phyloP scores from a whole-genome alignment of 192 early-diverging fungal species.

The Chytriomyces hyalinus region DNA sequence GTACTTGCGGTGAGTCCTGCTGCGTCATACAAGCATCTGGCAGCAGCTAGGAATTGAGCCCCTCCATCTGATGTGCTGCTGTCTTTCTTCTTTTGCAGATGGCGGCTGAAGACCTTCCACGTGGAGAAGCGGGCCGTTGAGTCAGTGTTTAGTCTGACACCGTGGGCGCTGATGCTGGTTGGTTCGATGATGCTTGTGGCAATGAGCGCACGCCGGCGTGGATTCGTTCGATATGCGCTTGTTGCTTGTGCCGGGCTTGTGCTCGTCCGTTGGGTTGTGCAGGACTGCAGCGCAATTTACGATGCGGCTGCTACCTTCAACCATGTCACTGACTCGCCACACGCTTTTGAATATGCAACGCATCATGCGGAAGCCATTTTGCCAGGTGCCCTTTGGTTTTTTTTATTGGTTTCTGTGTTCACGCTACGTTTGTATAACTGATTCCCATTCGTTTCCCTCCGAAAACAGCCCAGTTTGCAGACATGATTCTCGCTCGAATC shows the following conservation, averaged over 20 bases:
- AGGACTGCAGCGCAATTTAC: slow-evolving; percentile 9
- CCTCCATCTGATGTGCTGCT: not conserved
- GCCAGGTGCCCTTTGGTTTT: slow-evolving; percentile 1
- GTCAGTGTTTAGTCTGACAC: not conserved
- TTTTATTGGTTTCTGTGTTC: not conserved
- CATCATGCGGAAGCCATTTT: slow-evolving; percentile 33
- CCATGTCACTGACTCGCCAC: slow-evolving; percentile 20
- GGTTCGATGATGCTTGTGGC: slow-evolving; percentile 2
- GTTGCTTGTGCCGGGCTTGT: not conserved
- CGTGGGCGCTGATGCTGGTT: not conserved
- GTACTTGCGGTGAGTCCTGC: not conserved
- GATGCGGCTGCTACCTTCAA: slow-evolving; percentile 24
- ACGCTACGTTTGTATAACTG: not conserved
- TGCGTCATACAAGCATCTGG: not conserved
- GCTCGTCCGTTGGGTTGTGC: slow-evolving; percentile 25
- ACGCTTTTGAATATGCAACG: slow-evolving; percentile 15
- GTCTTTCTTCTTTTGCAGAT: not conserved
- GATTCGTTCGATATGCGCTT: slow-evolving; percentile 21
- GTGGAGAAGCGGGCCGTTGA: not conserved
- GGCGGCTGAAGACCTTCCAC: slow-evolving; percentile 31
- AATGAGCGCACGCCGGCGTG: slow-evolving; percentile 12
- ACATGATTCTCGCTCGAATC: slow-evolving; percentile 8
- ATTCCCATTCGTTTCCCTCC: not conserved
- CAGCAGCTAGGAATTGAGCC: not conserved
- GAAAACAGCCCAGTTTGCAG: not conserved